A percentile compares a stretch with the other conserved stretches of the same genome.
Conservation (phyloP, 2,329 filamentous ascomycete genomes). For the Cladosporium sp. region DNA sequence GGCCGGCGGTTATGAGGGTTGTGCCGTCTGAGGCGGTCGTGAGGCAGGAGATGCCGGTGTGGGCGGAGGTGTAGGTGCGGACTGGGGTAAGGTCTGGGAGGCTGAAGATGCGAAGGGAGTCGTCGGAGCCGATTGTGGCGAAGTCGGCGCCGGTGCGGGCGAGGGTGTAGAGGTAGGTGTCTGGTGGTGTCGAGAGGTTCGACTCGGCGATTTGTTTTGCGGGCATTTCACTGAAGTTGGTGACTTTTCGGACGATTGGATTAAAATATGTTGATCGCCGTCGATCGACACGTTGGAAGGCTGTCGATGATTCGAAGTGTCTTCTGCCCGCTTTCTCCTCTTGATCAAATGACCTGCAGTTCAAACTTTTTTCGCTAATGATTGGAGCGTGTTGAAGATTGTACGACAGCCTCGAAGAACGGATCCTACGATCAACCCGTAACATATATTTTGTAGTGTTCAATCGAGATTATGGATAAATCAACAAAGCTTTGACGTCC, state of each 20-base stretch:
- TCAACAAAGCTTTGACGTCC: too few species aligned
- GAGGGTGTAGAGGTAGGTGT: conserved; percentile 53
- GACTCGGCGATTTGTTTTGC: conserved; percentile 16
- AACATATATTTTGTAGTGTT: too few species aligned
- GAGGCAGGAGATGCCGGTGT: conserved; percentile 60
- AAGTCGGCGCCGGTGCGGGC: conserved; percentile 38
- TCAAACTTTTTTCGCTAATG: too few species aligned
- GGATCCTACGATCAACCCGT: too few species aligned
- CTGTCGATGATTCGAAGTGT: too few species aligned
- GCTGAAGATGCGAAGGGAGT: conserved; percentile 61
- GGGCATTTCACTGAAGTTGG: not conserved
- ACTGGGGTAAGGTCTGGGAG: conserved; percentile 49
- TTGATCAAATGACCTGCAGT: too few species aligned
- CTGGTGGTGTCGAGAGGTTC: conserved; percentile 15
- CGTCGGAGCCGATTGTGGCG: conserved; percentile 63
- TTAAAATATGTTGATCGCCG: not conserved
- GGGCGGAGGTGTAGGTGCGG: conserved; percentile 45
- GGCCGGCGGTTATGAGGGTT: conserved; percentile 59
- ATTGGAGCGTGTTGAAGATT: too few species aligned
- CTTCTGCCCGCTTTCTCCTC: too few species aligned
- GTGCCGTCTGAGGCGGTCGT: conserved; percentile 34
- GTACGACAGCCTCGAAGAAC: too few species aligned
- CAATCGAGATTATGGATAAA: too few species aligned
- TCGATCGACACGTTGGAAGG: too few species aligned
- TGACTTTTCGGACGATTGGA: not conserved